phyloP scores from a whole-genome alignment of 1,284 basidiomycete species.

The Fomitiporia mediterranea region DNA sequence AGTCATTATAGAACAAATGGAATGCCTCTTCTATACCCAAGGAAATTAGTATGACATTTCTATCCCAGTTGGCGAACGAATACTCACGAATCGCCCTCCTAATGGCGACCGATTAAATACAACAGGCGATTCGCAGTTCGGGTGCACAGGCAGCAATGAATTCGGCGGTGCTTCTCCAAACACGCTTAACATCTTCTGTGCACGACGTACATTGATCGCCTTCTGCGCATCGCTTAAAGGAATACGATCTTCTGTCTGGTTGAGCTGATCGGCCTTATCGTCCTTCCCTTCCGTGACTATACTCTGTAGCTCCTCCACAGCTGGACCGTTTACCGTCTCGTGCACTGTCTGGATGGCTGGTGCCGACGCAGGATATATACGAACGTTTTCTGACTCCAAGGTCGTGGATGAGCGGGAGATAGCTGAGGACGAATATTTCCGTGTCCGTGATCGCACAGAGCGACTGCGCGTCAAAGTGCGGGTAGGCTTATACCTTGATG shows the following conservation, averaged over 20 bases:
- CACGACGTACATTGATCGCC: slow-evolving; percentile 16
- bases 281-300: neutral
- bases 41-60: neutral
- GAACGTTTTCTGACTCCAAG: neutral
- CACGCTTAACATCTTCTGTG: slow-evolving; percentile 17
- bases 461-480: neutral
- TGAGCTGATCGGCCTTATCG: too few relatives aligned
- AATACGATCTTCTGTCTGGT: neutral
- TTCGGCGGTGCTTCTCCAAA: slow-evolving; percentile 14
- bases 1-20: slow-evolving; percentile 8
- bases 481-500: neutral
- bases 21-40: slow-evolving; percentile 14
- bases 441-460: neutral
- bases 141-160: neutral
- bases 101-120: neutral
- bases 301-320: neutral
- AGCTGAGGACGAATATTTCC: neutral
- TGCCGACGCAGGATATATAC: neutral
- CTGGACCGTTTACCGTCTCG: neutral
- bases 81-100: neutral
- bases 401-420: neutral
- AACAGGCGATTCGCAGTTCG: neutral
- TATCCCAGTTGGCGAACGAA: neutral
- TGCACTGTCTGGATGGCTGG: neutral
- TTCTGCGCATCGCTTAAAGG: slow-evolving; percentile 1